Evolutionary conservation across 352 stramenopile species (phyloP).

Genomic region (Pythium sukuiense): DNA sequence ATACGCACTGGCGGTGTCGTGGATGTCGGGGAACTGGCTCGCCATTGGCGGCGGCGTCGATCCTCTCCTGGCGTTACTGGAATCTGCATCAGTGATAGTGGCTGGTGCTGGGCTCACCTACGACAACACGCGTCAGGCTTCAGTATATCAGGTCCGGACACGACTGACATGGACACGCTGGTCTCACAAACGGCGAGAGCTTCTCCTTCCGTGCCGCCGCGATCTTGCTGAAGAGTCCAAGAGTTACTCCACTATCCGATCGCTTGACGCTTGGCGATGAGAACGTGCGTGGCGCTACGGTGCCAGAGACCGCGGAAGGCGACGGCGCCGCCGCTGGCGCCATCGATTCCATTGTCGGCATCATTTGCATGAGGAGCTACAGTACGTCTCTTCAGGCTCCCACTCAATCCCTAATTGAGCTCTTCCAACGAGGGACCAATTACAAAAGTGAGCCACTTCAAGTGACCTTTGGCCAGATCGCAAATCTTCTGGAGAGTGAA

Average conservation of each 20-base stretch:
- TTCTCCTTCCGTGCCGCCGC: slow-evolving; percentile 69
- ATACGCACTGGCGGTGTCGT: slow-evolving; percentile 25
- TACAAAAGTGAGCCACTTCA: slow-evolving; percentile 5
- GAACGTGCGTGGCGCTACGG: slow-evolving; percentile 11
- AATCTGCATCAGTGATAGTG: not conserved
- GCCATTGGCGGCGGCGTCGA: slow-evolving; percentile 2
- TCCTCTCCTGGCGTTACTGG: not conserved
- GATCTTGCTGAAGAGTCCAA: slow-evolving; percentile 79
- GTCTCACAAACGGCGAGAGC: slow-evolving; percentile 44
- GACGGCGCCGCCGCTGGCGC: not conserved
- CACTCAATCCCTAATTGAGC: not conserved
- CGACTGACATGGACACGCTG: not conserved
- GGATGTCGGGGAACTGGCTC: slow-evolving; percentile 60
- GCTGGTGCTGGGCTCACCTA: slow-evolving; percentile 1
- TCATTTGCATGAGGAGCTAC: not conserved
- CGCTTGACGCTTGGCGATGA: slow-evolving; percentile 4
- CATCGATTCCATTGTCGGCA: slow-evolving; percentile 6
- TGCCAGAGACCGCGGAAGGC: slow-evolving; percentile 1
- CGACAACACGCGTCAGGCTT: not conserved
- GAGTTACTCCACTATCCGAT: slow-evolving; percentile 44
- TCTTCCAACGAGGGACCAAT: not conserved
- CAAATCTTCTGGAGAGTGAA: not conserved
- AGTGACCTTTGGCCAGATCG: not conserved
- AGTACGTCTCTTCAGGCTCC: not conserved
- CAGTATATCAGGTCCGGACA: not conserved